phyloP scores from a whole-genome alignment of 2,329 filamentous ascomycete genomes.

The Neonectria sp. region DNA sequence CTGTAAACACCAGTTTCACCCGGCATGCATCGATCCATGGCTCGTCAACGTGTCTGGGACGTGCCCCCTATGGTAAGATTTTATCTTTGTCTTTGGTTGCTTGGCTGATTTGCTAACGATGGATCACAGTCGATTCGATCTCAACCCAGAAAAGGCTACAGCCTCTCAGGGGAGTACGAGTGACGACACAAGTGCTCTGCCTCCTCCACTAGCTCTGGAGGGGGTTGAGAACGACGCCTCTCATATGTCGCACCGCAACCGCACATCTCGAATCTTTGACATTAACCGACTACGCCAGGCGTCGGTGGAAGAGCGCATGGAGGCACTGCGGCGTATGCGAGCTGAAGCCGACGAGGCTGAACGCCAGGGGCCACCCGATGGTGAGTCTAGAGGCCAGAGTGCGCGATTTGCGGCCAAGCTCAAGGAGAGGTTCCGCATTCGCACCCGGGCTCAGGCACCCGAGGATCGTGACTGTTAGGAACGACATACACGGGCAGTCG shows the following conservation, averaged over 20 bases:
- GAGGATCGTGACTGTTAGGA: constrained; percentile 36
- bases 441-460: constrained; percentile 60
- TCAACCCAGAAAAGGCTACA: constrained; percentile 59
- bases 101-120: constrained; percentile 38
- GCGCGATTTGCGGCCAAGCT: constrained; percentile 64
- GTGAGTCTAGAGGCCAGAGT: constrained; percentile 57
- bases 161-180: constrained; percentile 35
- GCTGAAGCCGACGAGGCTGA: constrained; percentile 43
- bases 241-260: constrained; percentile 56
- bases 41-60: constrained; percentile 79
- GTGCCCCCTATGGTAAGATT: constrained; percentile 76
- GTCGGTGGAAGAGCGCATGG: constrained; percentile 74
- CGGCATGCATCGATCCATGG: constrained; percentile 79
- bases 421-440: constrained; percentile 68
- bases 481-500: constrained; percentile 3
- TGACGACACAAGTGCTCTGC: constrained; percentile 47
- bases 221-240: constrained; percentile 52
- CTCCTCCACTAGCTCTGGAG: constrained; percentile 61
- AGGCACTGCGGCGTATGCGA: constrained; percentile 65
- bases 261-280: constrained; percentile 69
- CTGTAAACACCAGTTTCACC: constrained; percentile 78
- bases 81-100: not conserved
- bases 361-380: constrained; percentile 42
- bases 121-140: constrained; percentile 66
- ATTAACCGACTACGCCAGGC: constrained; percentile 71